Conservation (phyloP, 164 flowering plant species). For the Magnolia sinica region DNA sequence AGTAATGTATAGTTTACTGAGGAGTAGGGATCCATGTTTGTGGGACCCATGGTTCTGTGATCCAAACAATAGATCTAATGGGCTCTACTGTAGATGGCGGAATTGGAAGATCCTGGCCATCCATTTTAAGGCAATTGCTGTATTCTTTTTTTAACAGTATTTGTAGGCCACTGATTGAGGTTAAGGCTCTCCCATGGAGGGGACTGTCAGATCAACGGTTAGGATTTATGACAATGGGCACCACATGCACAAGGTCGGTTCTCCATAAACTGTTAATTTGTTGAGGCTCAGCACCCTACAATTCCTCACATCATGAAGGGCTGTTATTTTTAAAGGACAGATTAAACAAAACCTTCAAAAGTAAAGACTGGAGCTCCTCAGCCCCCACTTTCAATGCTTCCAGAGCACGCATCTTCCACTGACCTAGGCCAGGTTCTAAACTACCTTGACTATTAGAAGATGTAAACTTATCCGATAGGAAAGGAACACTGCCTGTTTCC, state of each 20-base stretch:
- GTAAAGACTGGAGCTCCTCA: slow-evolving; percentile 41
- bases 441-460: slow-evolving; percentile 24
- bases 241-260: neutral
- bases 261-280: neutral
- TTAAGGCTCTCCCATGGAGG: neutral
- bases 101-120: neutral
- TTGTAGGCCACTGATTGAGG: neutral
- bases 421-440: slow-evolving; percentile 56
- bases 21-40: too few relatives aligned
- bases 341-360: slow-evolving; percentile 54
- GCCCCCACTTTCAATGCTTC: slow-evolving; percentile 57
- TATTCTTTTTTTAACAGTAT: neutral
- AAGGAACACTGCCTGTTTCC: slow-evolving; percentile 29
- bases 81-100: neutral
- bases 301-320: neutral
- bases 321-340: neutral
- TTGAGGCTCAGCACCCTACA: neutral
- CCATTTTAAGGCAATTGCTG: neutral
- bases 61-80: neutral
- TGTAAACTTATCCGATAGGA: slow-evolving; percentile 26
- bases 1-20: neutral
- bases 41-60: too few relatives aligned
- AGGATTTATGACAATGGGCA: neutral
- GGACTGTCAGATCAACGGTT: neutral
- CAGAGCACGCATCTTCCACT: slow-evolving; percentile 50